Evolutionary conservation across 768 basidiomycete species (phyloP).

Genomic region (Galerina sulciceps): DNA sequence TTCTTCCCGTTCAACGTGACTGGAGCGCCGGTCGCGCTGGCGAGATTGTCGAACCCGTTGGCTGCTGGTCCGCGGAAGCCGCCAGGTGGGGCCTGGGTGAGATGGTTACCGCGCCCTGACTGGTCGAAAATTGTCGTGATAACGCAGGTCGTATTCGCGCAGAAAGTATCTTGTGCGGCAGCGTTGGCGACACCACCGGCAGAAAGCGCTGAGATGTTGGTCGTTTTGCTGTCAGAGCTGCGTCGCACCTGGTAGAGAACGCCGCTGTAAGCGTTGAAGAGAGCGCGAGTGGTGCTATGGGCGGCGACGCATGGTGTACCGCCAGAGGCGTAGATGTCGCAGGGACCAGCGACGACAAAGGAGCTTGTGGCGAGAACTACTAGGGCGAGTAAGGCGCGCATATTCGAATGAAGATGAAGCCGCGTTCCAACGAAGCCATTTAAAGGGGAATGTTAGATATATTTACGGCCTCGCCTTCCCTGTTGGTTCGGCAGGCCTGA

Average conservation of each 20-base stretch:
- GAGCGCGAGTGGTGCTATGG: slow-evolving; percentile 16
- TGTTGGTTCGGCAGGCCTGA: too few relatives aligned
- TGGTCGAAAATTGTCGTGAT: slow-evolving; percentile 16
- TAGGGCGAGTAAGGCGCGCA: slow-evolving; percentile 4
- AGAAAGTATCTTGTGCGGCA: slow-evolving; percentile 11
- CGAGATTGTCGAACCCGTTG: slow-evolving; percentile 13
- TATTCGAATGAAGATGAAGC: background rate
- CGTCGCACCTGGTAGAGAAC: slow-evolving; percentile 14
- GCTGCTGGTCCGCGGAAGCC: slow-evolving; percentile 8
- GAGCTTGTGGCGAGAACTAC: slow-evolving; percentile 5
- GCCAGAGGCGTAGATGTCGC: slow-evolving; percentile 17
- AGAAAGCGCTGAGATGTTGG: slow-evolving; percentile 10
- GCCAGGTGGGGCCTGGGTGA: slow-evolving; percentile 14
- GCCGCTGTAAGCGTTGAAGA: slow-evolving; percentile 10
- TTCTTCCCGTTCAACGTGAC: slow-evolving; percentile 13
- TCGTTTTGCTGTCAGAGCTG: slow-evolving; percentile 10
- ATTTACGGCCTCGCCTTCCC: background rate
- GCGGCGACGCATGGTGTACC: slow-evolving; percentile 15
- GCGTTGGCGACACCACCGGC: slow-evolving; percentile 16
- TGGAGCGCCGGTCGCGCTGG: slow-evolving; percentile 12
- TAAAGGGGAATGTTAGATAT: background rate
- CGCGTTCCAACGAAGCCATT: background rate
- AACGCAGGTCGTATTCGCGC: slow-evolving; percentile 8
- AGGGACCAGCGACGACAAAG: slow-evolving; percentile 8
- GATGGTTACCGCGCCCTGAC: slow-evolving; percentile 12